Conservation (phyloP, 768 basidiomycete species). For the Boletus reticulatus region DNA sequence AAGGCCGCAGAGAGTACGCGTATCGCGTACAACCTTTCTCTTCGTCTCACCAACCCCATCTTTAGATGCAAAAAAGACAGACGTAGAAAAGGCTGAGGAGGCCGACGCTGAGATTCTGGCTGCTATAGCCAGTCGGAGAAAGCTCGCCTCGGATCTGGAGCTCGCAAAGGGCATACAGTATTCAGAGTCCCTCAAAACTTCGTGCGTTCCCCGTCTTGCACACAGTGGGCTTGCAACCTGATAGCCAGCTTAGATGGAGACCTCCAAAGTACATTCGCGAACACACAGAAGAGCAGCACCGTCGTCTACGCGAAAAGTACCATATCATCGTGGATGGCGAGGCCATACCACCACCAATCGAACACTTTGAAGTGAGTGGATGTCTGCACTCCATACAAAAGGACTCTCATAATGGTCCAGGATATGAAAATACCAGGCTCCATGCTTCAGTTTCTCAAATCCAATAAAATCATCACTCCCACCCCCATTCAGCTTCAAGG, state of each 20-base stretch:
- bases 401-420: slow-evolving; percentile 37
- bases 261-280: slow-evolving; percentile 83
- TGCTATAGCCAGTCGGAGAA: slow-evolving; percentile 87
- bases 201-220: slow-evolving; percentile 45
- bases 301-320: slow-evolving; percentile 79
- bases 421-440: slow-evolving; percentile 98
- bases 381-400: not conserved
- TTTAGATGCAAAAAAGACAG: slow-evolving; percentile 83
- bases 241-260: slow-evolving; percentile 62
- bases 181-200: slow-evolving; percentile 78
- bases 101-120: slow-evolving; percentile 88
- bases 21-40: not conserved
- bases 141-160: slow-evolving; percentile 90
- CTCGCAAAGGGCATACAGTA: slow-evolving; percentile 92
- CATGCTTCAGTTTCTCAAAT: slow-evolving; percentile 78
- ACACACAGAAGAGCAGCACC: slow-evolving; percentile 64
- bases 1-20: slow-evolving; percentile 76
- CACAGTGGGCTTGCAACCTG: not conserved
- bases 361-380: slow-evolving; percentile 68
- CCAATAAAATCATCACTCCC: slow-evolving; percentile 80
- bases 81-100: slow-evolving; percentile 81
- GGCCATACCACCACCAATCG: slow-evolving; percentile 90
- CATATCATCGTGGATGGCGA: slow-evolving; percentile 97
- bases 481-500: slow-evolving; percentile 98
- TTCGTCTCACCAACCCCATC: slow-evolving; percentile 15